A percentile compares a stretch with the other conserved stretches of the same genome.
Evolutionary conservation across 1,139 yeast genomes (phyloP).

Genomic region (Diutina scorzettiae): DNA sequence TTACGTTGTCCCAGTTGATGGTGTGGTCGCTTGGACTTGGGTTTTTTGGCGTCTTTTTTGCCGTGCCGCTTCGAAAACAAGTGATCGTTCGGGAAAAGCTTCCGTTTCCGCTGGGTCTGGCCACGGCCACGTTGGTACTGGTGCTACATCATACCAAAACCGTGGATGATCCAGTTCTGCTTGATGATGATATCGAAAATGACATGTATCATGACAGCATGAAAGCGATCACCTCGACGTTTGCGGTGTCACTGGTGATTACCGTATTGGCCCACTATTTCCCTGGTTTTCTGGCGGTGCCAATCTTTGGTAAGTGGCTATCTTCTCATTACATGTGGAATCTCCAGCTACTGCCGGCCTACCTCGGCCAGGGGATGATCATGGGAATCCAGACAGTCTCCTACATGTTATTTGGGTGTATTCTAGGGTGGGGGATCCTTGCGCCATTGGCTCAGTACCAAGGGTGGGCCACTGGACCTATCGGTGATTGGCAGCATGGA

Average conservation of each 20-base stretch:
- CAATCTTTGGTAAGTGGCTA: constrained; percentile 60
- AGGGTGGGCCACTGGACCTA: constrained; percentile 85
- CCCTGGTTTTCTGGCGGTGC: constrained; percentile 57
- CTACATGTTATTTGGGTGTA: constrained; percentile 82
- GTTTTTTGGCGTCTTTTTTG: constrained; percentile 90
- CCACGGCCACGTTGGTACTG: constrained; percentile 86
- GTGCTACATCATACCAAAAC: constrained; percentile 67
- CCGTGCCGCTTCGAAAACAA: constrained; percentile 76
- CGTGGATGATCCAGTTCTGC: constrained; percentile 15
- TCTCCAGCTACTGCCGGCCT: constrained; percentile 93
- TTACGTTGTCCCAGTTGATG: constrained; percentile 40
- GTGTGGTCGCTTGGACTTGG: constrained; percentile 83
- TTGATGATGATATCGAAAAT: constrained; percentile 6
- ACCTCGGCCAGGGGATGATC: constrained; percentile 92
- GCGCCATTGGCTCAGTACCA: constrained; percentile 63
- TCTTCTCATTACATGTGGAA: constrained; percentile 71
- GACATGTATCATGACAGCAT: constrained; percentile 44
- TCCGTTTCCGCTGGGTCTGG: constrained; percentile 91
- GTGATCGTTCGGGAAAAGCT: constrained; percentile 76
- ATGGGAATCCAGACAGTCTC: constrained; percentile 92
- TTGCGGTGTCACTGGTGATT: constrained; percentile 56
- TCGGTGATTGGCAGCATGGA: constrained; percentile 87
- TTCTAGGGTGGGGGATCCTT: constrained; percentile 83
- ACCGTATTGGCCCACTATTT: constrained; percentile 62
- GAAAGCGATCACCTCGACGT: constrained; percentile 43